A percentile compares a stretch with the other conserved stretches of the same genome.
These are phyloP conservation scores for Huntiella bhutanensis DNA, from an alignment of 2,329 filamentous ascomycete species.

Conservation along the genomic window DNA sequence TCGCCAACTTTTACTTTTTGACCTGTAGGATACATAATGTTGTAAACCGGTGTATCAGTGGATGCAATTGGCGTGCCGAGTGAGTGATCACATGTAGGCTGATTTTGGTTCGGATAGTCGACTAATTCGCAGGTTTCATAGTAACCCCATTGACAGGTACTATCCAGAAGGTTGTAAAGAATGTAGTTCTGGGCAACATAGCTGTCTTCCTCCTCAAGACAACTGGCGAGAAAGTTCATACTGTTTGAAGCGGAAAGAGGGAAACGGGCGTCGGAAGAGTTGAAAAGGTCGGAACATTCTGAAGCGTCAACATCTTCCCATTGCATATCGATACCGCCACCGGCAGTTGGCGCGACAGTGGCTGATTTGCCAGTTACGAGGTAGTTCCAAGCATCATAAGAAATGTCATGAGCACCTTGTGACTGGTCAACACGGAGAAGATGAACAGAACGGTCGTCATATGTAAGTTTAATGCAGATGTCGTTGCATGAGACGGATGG, in stretches of 20 bases:
- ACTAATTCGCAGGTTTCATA: constrained; percentile 33
- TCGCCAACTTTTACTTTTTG: constrained; percentile 15
- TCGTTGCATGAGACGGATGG: constrained; percentile 31
- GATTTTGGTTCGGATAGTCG: constrained; percentile 27
- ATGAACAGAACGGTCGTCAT: constrained; percentile 28
- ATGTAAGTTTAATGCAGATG: constrained; percentile 35
- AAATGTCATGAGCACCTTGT: constrained; percentile 37
- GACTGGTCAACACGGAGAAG: constrained; percentile 40
- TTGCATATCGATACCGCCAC: constrained; percentile 32
- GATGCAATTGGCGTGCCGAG: constrained; percentile 21
- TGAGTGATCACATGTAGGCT: constrained; percentile 28
- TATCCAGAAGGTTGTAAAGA: constrained; percentile 34
- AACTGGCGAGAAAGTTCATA: constrained; percentile 33
- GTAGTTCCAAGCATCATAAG: constrained; percentile 43
- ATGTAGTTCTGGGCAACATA: constrained; percentile 34
- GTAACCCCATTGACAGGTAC: constrained; percentile 28
- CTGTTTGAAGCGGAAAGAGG: constrained; percentile 36
- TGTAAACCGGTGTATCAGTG: constrained; percentile 25
- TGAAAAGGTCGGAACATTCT: constrained; percentile 31
- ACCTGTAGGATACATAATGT: constrained; percentile 33
- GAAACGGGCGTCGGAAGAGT: constrained; percentile 29
- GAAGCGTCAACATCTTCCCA: constrained; percentile 29
- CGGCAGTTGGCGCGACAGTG: constrained; percentile 24
- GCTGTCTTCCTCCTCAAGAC: constrained; percentile 25
- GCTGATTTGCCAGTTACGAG: constrained; percentile 32